Conservation (phyloP, 2,329 filamentous ascomycete species). For the Epichloe typhina region DNA sequence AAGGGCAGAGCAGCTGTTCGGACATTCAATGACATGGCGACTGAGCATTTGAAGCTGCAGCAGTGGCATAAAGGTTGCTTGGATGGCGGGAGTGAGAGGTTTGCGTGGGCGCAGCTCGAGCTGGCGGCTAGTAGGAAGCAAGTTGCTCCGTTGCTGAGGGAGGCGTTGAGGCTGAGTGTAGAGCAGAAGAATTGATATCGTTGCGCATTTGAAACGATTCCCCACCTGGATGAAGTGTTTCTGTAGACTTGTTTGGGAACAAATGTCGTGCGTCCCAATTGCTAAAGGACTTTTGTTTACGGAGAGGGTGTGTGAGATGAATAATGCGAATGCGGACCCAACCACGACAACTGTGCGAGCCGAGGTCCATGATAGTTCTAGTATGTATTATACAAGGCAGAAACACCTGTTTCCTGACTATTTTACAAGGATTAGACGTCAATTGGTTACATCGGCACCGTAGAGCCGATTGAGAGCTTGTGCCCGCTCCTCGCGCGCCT, state of each 20-base stretch:
- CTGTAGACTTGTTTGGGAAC: too few relatives aligned
- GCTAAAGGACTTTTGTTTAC: too few relatives aligned
- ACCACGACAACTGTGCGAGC: too few relatives aligned
- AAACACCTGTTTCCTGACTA: neutral
- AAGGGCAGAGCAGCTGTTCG: slow-evolving; percentile 35
- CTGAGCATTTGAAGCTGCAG: slow-evolving; percentile 40
- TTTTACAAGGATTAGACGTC: neutral
- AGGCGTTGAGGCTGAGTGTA: slow-evolving; percentile 29
- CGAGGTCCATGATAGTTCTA: too few relatives aligned
- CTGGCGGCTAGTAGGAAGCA: slow-evolving; percentile 53
- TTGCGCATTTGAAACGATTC: too few relatives aligned
- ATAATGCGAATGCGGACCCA: too few relatives aligned
- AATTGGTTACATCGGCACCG: neutral
- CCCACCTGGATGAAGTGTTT: too few relatives aligned
- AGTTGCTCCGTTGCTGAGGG: slow-evolving; percentile 52
- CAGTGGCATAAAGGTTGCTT: slow-evolving; percentile 37
- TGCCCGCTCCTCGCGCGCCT: slow-evolving; percentile 9
- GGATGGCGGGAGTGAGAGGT: slow-evolving; percentile 35
- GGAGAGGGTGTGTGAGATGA: too few relatives aligned
- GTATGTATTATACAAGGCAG: neutral
- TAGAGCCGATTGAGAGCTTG: slow-evolving; percentile 6
- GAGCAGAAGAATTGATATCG: neutral
- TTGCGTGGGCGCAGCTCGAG: slow-evolving; percentile 54
- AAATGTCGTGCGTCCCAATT: too few relatives aligned
- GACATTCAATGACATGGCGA: slow-evolving; percentile 35